Conservation (phyloP, 768 basidiomycete genomes). For the Glaciozyma martinii region DNA sequence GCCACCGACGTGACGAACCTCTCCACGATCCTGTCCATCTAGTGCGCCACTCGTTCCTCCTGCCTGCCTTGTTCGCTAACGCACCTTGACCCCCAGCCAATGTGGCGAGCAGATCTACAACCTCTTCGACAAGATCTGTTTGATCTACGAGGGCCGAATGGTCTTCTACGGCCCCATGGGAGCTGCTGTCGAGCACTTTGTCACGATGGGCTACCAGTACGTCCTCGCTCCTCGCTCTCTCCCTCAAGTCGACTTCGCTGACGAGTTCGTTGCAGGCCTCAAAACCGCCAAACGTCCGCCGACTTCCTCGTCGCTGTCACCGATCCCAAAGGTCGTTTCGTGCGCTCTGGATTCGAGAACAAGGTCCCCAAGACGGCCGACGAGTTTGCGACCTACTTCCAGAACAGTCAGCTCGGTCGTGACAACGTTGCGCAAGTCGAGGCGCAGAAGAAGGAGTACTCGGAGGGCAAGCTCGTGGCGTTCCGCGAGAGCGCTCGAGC, state of each 20-base stretch:
- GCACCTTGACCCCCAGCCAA: neutral
- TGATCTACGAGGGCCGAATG: slow-evolving; percentile 62
- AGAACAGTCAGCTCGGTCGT: slow-evolving; percentile 40
- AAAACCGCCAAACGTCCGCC: slow-evolving; percentile 40
- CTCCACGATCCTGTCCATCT: slow-evolving; percentile 38
- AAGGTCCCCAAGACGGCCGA: slow-evolving; percentile 44
- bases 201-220: slow-evolving; percentile 49
- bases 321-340: slow-evolving; percentile 57
- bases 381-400: slow-evolving; percentile 45
- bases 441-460: slow-evolving; percentile 34
- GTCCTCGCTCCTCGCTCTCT: neutral
- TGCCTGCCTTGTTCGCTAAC: neutral
- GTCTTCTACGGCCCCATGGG: slow-evolving; percentile 64
- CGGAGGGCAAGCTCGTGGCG: slow-evolving; percentile 27
- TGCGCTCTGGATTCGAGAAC: slow-evolving; percentile 39
- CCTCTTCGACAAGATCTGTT: slow-evolving; percentile 71
- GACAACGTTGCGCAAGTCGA: slow-evolving; percentile 34
- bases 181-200: slow-evolving; percentile 62
- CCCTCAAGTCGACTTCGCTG: neutral
- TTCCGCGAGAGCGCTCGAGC: slow-evolving; percentile 40
- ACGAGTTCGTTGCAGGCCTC: slow-evolving; percentile 8
- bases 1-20: slow-evolving; percentile 66
- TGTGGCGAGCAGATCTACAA: slow-evolving; percentile 39
- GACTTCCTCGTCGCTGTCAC: slow-evolving; percentile 45
- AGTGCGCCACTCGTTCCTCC: slow-evolving; percentile 47